Evolutionary conservation across 1,284 basidiomycete genomes (phyloP).

Genomic region (Malassezia pachydermatis): DNA sequence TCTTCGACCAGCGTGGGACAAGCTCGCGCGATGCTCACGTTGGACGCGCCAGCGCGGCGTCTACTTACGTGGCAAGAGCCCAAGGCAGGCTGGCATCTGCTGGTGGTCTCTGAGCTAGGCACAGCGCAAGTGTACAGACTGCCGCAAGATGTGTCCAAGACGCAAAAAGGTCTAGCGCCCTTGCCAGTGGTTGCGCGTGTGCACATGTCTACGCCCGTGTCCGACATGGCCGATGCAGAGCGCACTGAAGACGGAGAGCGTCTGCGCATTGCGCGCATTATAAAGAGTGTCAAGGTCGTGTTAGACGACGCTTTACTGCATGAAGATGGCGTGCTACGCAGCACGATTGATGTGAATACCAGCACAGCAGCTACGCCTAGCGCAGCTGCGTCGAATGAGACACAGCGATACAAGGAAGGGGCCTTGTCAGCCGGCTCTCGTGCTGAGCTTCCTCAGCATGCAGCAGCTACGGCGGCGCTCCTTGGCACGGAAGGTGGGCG

Average conservation of each 20-base stretch:
- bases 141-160: constrained; percentile 25
- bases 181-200: constrained; percentile 20
- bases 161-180: constrained; percentile 19
- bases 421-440: constrained; percentile 18
- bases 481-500: constrained; percentile 13
- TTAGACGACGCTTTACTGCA: constrained; percentile 26
- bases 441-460: constrained; percentile 13
- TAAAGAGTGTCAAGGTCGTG: constrained; percentile 36
- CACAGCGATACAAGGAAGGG: constrained; percentile 32
- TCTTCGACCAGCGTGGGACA: constrained; percentile 48
- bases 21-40: constrained; percentile 45
- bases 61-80: constrained; percentile 20
- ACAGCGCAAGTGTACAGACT: constrained; percentile 35
- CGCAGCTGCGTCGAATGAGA: constrained; percentile 1
- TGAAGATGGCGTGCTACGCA: constrained; percentile 18
- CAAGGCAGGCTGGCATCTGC: constrained; percentile 44
- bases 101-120: constrained; percentile 38
- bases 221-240: constrained; percentile 25
- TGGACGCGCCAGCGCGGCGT: constrained; percentile 47
- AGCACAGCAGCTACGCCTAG: constrained; percentile 6
- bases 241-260: constrained; percentile 19
- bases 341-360: constrained; percentile 5
- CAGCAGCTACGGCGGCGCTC: constrained; percentile 13
- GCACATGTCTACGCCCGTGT: neutral
- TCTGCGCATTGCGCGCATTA: constrained; percentile 27